These are phyloP conservation scores for Diplodia scrobiculata DNA, from an alignment of 2,329 filamentous ascomycete species.

Conservation along the genomic window DNA sequence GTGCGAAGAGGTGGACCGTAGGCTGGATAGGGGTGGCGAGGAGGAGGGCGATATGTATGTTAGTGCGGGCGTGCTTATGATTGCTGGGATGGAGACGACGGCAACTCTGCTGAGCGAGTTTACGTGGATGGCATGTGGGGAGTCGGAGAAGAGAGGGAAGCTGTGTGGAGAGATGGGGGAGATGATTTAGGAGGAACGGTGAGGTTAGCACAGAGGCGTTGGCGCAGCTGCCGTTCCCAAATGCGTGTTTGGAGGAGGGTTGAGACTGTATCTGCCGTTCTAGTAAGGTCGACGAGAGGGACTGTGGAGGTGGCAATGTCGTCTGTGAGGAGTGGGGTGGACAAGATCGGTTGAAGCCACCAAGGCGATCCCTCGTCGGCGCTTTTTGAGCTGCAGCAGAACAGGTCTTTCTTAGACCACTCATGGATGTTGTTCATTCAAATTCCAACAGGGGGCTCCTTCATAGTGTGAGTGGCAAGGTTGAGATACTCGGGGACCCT, in stretches of 20 bases:
- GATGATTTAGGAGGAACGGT: background rate
- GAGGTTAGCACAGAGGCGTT: background rate
- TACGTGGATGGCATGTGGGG: slow-evolving; percentile 38
- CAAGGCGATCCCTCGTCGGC: too few species aligned
- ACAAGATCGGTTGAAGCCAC: too few species aligned
- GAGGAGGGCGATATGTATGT: slow-evolving; percentile 40
- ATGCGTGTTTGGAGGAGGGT: background rate
- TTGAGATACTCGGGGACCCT: too few species aligned
- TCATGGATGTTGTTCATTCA: too few species aligned
- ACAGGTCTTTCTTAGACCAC: too few species aligned
- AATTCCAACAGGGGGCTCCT: too few species aligned
- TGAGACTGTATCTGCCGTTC: background rate
- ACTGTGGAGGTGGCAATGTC: background rate
- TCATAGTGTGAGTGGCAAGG: too few species aligned
- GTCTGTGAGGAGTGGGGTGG: background rate
- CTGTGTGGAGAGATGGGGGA: background rate
- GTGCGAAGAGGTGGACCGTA: slow-evolving; percentile 32
- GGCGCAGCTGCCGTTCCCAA: background rate
- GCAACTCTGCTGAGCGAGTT: slow-evolving; percentile 47
- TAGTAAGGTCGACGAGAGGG: background rate
- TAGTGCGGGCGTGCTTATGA: slow-evolving; percentile 45
- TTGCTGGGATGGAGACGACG: slow-evolving; percentile 52
- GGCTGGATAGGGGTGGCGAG: slow-evolving; percentile 32
- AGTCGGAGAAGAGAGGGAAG: background rate
- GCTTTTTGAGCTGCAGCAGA: too few species aligned